Percentiles rank a stretch among this genome's conserved stretches.
Evolutionary conservation across 371 early-diverging fungal genomes (phyloP).

Genomic region (Apophysomyces sp.): DNA sequence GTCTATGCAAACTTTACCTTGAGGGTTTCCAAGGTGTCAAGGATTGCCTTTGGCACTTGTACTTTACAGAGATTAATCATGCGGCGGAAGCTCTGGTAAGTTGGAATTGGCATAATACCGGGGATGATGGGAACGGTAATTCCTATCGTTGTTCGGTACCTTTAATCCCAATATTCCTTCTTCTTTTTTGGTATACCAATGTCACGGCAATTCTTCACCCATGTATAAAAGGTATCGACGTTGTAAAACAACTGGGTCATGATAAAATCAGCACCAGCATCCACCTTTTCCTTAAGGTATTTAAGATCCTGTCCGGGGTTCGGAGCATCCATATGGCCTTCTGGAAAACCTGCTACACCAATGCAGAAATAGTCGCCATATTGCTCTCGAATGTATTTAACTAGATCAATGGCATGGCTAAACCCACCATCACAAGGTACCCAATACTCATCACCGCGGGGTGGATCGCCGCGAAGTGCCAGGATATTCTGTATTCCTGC

Average conservation of each 20-base stretch:
- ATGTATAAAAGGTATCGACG: slow-evolving; percentile 68
- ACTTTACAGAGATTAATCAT: slow-evolving; percentile 84
- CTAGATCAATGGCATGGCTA: slow-evolving; percentile 88
- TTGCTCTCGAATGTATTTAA: slow-evolving; percentile 80
- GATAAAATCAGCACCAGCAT: slow-evolving; percentile 93
- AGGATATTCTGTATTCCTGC: slow-evolving; percentile 92
- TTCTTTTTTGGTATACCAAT: slow-evolving; percentile 34
- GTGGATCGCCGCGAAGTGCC: slow-evolving; percentile 90
- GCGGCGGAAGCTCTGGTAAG: slow-evolving; percentile 85
- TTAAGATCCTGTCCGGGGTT: slow-evolving; percentile 52
- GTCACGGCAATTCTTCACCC: slow-evolving; percentile 73
- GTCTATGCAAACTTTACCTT: slow-evolving; percentile 43
- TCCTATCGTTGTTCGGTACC: slow-evolving; percentile 31
- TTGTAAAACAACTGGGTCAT: slow-evolving; percentile 95
- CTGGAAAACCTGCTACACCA: slow-evolving; percentile 97
- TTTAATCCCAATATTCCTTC: neutral
- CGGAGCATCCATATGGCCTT: slow-evolving; percentile 81
- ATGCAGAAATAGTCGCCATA: slow-evolving; percentile 95
- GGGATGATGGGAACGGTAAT: slow-evolving; percentile 89
- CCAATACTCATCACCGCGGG: slow-evolving; percentile 86
- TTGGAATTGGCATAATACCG: slow-evolving; percentile 94
- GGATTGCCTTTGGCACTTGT: slow-evolving; percentile 70
- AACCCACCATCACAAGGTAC: slow-evolving; percentile 77
- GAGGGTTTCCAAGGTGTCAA: slow-evolving; percentile 72
- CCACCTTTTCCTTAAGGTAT: slow-evolving; percentile 82